Evolutionary conservation across 441 rosid genomes (phyloP).

Genomic region (Gossypium gossypioides): DNA sequence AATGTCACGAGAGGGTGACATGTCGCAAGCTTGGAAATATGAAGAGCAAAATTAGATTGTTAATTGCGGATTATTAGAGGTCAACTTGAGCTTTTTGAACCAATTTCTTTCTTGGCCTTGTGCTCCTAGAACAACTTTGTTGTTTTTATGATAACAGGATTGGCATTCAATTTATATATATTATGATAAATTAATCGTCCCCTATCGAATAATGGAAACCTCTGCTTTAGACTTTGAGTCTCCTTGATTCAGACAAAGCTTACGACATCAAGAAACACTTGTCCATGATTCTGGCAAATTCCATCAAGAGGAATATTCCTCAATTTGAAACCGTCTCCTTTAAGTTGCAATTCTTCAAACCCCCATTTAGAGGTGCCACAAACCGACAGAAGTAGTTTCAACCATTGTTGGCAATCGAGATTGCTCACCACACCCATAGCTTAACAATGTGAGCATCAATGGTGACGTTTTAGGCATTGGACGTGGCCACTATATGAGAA

Average conservation of each 20-base stretch:
- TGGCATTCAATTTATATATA: too few species aligned
- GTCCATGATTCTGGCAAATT: constrained; percentile 22
- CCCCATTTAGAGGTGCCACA: constrained; percentile 8
- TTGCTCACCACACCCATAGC: neutral
- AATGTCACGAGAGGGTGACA: constrained; percentile 42
- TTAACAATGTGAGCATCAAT: constrained; percentile 1
- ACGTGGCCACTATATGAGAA: constrained; percentile 16
- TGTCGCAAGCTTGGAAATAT: neutral
- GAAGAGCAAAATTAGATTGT: neutral
- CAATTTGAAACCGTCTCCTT: constrained; percentile 22
- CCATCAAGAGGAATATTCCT: constrained; percentile 34
- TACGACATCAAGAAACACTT: constrained; percentile 15
- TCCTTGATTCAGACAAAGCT: constrained; percentile 12
- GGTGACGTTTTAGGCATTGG: constrained; percentile 4
- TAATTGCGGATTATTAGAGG: constrained; percentile 7
- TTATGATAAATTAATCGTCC: too few species aligned
- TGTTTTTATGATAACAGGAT: neutral
- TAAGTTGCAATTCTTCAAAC: constrained; percentile 10
- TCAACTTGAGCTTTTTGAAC: constrained; percentile 13
- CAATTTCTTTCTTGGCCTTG: neutral
- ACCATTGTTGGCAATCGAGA: constrained; percentile 10
- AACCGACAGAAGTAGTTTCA: constrained; percentile 17
- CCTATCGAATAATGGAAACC: neutral
- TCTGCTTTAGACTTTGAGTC: neutral
- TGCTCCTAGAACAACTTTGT: neutral